Evolutionary conservation across 1,284 basidiomycete genomes (phyloP).

Genomic region (Rhodotorula sp.): DNA sequence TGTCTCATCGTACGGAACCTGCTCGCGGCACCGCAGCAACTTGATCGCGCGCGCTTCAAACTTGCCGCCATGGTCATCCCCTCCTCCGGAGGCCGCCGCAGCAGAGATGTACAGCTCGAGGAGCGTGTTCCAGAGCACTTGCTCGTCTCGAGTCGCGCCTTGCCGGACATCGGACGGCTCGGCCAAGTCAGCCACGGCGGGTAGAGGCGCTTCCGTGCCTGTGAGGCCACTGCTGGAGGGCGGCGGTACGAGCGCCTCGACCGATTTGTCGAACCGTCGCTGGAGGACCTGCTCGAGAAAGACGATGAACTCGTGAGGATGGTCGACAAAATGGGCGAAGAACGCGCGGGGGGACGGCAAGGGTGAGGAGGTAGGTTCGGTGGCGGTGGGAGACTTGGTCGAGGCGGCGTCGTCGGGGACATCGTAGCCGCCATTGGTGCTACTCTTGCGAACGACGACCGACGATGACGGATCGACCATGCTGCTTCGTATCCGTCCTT

Average conservation of each 20-base stretch:
- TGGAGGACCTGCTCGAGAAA: conserved; percentile 87
- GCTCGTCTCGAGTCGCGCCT: conserved; percentile 68
- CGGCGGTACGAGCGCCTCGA: conserved; percentile 53
- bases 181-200: conserved; percentile 53
- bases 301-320: conserved; percentile 73
- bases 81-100: conserved; percentile 41
- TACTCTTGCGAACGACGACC: no score
- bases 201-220: conserved; percentile 9
- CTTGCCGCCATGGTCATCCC: conserved; percentile 42
- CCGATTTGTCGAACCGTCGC: conserved; percentile 74
- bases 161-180: conserved; percentile 53
- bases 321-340: conserved; percentile 93
- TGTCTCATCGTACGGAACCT: conserved; percentile 79
- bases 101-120: conserved; percentile 82
- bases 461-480: background rate
- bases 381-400: conserved; percentile 63
- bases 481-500: background rate
- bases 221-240: background rate
- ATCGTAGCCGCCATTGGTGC: conserved; percentile 11
- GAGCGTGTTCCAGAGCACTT: conserved; percentile 92
- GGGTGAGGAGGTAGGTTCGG: conserved; percentile 60
- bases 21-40: conserved; percentile 56
- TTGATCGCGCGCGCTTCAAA: conserved; percentile 62
- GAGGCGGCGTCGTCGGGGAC: conserved; percentile 3
- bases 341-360: conserved; percentile 80